Evolutionary conservation across 345 rosid genomes (phyloP).

Genomic region (Dimocarpus longan): DNA sequence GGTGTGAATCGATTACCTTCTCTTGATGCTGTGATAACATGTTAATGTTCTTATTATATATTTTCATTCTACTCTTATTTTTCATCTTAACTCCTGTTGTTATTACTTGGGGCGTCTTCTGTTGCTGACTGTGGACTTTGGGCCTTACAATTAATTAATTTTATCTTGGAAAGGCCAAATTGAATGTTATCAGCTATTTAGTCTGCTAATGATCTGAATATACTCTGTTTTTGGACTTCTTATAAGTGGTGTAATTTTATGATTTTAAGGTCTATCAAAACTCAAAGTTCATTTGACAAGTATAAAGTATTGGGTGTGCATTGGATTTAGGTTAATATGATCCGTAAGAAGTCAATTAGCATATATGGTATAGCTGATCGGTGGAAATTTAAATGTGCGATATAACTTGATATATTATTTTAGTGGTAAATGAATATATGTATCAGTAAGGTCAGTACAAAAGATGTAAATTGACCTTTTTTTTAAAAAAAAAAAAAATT

Average conservation of each 20-base stretch:
- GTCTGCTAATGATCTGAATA: not conserved
- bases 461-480: not conserved
- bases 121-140: not conserved
- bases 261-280: not conserved
- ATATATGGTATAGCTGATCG: not conserved
- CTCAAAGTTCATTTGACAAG: not conserved
- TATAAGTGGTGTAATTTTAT: not conserved
- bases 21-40: not conserved
- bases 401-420: not conserved
- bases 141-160: not conserved
- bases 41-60: not conserved
- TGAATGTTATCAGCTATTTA: not conserved
- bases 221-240: conserved; percentile 1
- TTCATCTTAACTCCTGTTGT: not conserved
- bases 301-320: not conserved
- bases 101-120: not conserved
- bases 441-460: not conserved
- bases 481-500: not conserved
- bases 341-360: not conserved
- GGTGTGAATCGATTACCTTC: conserved; percentile 46
- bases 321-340: not conserved
- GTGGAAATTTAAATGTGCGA: not conserved
- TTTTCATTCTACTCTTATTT: not conserved
- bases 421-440: not conserved
- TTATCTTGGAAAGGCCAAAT: not conserved